A percentile compares a stretch with the other conserved stretches of the same genome.
Conservation (phyloP, 768 basidiomycete genomes). For the Termitomyces sp. region DNA sequence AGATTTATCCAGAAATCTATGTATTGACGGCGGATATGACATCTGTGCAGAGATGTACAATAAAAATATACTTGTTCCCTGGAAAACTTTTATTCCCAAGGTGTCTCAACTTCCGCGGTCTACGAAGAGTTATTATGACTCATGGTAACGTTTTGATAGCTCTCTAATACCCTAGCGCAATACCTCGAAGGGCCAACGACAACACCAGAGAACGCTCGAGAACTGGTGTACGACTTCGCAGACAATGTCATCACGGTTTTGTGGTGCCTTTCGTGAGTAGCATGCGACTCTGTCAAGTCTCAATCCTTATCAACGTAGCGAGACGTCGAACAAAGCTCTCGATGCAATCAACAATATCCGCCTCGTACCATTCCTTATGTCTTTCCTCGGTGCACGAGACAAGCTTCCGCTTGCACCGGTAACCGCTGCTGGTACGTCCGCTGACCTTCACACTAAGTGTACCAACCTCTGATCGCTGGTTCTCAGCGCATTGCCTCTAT, state of each 20-base stretch:
- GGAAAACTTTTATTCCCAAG: slow-evolving; percentile 75
- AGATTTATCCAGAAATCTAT: slow-evolving; percentile 65
- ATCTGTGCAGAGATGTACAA: slow-evolving; percentile 98
- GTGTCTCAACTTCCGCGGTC: slow-evolving; percentile 29
- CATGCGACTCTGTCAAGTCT: neutral
- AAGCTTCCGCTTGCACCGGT: slow-evolving; percentile 68
- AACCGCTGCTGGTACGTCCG: slow-evolving; percentile 66
- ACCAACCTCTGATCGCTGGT: neutral
- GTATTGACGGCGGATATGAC: slow-evolving; percentile 93
- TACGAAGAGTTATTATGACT: neutral
- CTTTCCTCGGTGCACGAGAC: slow-evolving; percentile 74
- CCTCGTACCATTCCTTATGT: slow-evolving; percentile 81
- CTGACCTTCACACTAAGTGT: neutral
- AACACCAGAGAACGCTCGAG: slow-evolving; percentile 66
- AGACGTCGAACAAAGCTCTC: slow-evolving; percentile 91
- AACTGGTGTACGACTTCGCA: slow-evolving; percentile 79
- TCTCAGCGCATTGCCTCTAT: slow-evolving; percentile 83
- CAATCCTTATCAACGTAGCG: slow-evolving; percentile 42
- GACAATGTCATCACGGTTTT: slow-evolving; percentile 90
- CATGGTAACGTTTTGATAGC: slow-evolving; percentile 35
- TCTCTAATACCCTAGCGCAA: slow-evolving; percentile 66
- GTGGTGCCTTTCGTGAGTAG: slow-evolving; percentile 91
- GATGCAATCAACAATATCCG: slow-evolving; percentile 79
- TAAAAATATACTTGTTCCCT: slow-evolving; percentile 81
- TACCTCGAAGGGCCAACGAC: slow-evolving; percentile 56